Conservation (phyloP, 1,139 yeast species). For the Kodamaea anthophila region DNA sequence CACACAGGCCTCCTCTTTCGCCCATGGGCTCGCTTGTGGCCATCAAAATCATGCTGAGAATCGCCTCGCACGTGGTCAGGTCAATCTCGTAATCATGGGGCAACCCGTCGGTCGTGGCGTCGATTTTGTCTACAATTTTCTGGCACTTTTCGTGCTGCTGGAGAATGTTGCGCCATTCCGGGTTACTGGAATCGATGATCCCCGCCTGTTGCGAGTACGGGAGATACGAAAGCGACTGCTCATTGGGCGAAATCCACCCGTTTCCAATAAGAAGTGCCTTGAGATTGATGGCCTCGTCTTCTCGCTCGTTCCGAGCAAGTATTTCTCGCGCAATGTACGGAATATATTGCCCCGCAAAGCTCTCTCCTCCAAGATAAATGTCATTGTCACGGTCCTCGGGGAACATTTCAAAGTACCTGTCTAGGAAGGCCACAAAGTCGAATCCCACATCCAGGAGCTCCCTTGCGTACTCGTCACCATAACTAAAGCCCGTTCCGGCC, state of each 20-base stretch:
- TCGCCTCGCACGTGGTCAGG: conserved; percentile 42
- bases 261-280: conserved; percentile 81
- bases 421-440: conserved; percentile 62
- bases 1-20: conserved; percentile 43
- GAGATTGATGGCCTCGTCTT: conserved; percentile 32
- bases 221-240: conserved; percentile 75
- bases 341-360: conserved; percentile 95
- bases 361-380: conserved; percentile 84
- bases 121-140: conserved; percentile 35
- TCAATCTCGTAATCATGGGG: conserved; percentile 25
- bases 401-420: conserved; percentile 60
- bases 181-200: conserved; percentile 39
- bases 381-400: conserved; percentile 67
- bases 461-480: conserved; percentile 45
- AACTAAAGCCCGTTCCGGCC: conserved; percentile 87
- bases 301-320: conserved; percentile 33
- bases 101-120: conserved; percentile 19
- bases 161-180: conserved; percentile 35
- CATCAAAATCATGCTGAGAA: conserved; percentile 36
- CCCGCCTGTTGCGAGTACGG: conserved; percentile 65
- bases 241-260: conserved; percentile 93
- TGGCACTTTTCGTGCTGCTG: conserved; percentile 60
- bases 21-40: conserved; percentile 26
- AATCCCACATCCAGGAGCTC: conserved; percentile 55
- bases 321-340: conserved; percentile 78